These are phyloP conservation scores for Magnolia changhungtana DNA, from an alignment of 164 flowering plant genomes.

Conservation along the genomic window DNA sequence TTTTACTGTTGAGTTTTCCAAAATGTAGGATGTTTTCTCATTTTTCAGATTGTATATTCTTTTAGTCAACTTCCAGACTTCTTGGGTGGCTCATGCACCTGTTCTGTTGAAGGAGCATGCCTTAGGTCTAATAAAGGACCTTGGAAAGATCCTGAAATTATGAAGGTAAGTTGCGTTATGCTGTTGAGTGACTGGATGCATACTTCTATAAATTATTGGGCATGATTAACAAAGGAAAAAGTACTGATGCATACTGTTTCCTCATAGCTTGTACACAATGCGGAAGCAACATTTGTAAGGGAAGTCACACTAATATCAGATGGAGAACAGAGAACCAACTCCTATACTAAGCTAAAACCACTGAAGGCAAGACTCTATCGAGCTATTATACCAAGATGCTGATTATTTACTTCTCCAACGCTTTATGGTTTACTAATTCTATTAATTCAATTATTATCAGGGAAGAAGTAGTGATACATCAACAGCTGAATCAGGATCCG, in stretches of 20 bases:
- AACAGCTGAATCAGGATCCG: slow-evolving; percentile 58
- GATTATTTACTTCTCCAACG: not conserved
- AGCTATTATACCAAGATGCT: not conserved
- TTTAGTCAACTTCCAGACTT: slow-evolving; percentile 95
- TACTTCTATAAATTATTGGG: not conserved
- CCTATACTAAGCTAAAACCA: slow-evolving; percentile 37
- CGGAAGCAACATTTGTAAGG: slow-evolving; percentile 45
- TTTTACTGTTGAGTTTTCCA: not conserved
- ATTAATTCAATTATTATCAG: slow-evolving; percentile 26
- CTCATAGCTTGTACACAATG: slow-evolving; percentile 62
- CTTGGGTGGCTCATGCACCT: slow-evolving; percentile 87
- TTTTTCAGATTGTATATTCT: slow-evolving; percentile 3
- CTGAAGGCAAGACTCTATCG: slow-evolving; percentile 39
- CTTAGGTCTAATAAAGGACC: slow-evolving; percentile 86
- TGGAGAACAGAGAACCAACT: slow-evolving; percentile 37
- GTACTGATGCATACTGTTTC: not conserved
- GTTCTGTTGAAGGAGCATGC: slow-evolving; percentile 82
- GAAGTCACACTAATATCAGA: slow-evolving; percentile 41
- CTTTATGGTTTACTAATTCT: not conserved
- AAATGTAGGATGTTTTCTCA: not conserved
- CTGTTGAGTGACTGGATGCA: not conserved
- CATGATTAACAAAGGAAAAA: too few relatives aligned
- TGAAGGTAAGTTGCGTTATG: slow-evolving; percentile 45
- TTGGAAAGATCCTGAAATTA: slow-evolving; percentile 84
- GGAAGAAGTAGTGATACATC: slow-evolving; percentile 55